These are phyloP conservation scores for Sporothrix pallida DNA, from an alignment of 2,329 filamentous ascomycete species.

Conservation along the genomic window DNA sequence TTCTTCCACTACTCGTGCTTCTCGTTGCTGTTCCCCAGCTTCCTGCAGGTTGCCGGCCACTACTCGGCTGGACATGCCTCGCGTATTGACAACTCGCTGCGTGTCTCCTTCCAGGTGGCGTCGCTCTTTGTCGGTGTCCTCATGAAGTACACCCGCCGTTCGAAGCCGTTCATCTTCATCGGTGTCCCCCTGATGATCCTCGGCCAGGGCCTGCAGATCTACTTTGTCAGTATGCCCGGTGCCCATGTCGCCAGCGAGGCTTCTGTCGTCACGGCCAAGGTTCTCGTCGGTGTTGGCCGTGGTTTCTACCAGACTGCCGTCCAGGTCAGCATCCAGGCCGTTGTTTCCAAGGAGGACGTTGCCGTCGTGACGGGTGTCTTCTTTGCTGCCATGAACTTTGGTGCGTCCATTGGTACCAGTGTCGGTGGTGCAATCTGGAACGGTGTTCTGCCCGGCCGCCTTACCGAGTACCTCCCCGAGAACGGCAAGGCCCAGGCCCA, in stretches of 20 bases:
- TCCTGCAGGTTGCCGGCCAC: constrained; percentile 59
- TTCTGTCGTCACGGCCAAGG: constrained; percentile 66
- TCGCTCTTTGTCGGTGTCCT: constrained; percentile 62
- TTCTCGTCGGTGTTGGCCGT: constrained; percentile 66
- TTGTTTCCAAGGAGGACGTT: constrained; percentile 57
- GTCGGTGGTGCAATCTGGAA: constrained; percentile 68
- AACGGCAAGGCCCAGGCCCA: constrained; percentile 47
- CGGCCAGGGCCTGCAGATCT: constrained; percentile 60
- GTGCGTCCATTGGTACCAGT: constrained; percentile 62
- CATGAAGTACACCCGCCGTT: constrained; percentile 61
- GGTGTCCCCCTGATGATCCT: constrained; percentile 66
- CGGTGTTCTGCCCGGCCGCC: constrained; percentile 55
- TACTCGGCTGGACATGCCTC: constrained; percentile 62
- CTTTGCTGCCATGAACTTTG: constrained; percentile 65
- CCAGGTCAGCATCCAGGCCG: constrained; percentile 52
- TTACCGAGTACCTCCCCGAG: constrained; percentile 36
- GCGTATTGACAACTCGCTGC: constrained; percentile 60
- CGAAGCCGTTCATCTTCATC: constrained; percentile 66
- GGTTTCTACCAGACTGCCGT: constrained; percentile 63
- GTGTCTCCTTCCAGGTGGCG: constrained; percentile 62
- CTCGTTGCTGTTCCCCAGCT: constrained; percentile 47
- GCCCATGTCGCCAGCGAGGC: constrained; percentile 50
- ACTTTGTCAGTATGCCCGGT: constrained; percentile 65
- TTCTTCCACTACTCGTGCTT: constrained; percentile 47
- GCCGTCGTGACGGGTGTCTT: constrained; percentile 68